phyloP scores from a whole-genome alignment of 2,329 filamentous ascomycete genomes.

The Xylariaceae sp. region DNA sequence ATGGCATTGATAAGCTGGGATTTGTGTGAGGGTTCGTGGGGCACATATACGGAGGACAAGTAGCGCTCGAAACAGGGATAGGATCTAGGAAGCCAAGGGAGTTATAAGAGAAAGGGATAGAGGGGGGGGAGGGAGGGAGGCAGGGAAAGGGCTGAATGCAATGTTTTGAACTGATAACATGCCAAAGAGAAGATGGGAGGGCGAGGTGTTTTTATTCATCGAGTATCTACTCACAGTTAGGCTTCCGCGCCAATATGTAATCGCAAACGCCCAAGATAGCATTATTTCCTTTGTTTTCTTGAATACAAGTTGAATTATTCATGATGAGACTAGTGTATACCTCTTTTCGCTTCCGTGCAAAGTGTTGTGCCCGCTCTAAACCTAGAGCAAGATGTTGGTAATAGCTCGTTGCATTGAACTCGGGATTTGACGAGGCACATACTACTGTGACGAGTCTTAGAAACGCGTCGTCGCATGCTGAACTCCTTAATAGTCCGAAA shows the following conservation, averaged over 20 bases:
- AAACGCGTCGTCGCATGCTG: not conserved
- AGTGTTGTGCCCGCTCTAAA: not conserved
- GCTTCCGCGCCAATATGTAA: not conserved
- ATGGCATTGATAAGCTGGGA: too few relatives aligned
- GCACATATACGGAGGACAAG: too few relatives aligned
- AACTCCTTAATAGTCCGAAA: conserved; percentile 14
- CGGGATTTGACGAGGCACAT: not conserved
- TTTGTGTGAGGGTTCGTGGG: too few relatives aligned
- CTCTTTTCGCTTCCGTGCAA: not conserved
- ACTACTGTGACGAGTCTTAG: not conserved
- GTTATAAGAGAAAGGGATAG: not conserved
- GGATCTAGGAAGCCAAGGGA: too few relatives aligned
- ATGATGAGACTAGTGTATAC: not conserved
- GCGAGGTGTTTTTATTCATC: not conserved
- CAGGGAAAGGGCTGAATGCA: too few relatives aligned
- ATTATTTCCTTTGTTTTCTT: conserved; percentile 24
- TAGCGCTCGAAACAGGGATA: too few relatives aligned
- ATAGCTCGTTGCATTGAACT: not conserved
- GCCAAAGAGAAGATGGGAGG: not conserved
- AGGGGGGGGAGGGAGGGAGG: not conserved
- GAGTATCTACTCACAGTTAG: not conserved
- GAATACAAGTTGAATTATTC: conserved; percentile 14
- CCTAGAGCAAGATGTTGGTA: not conserved
- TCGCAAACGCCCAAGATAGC: not conserved
- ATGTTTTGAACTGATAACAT: not conserved